Evolutionary conservation across 495 filamentous ascomycete species (phyloP), one percentile per base, ranked within the genome.

Genomic region (Pseudoneurospora amorphoporcata): DNA sequence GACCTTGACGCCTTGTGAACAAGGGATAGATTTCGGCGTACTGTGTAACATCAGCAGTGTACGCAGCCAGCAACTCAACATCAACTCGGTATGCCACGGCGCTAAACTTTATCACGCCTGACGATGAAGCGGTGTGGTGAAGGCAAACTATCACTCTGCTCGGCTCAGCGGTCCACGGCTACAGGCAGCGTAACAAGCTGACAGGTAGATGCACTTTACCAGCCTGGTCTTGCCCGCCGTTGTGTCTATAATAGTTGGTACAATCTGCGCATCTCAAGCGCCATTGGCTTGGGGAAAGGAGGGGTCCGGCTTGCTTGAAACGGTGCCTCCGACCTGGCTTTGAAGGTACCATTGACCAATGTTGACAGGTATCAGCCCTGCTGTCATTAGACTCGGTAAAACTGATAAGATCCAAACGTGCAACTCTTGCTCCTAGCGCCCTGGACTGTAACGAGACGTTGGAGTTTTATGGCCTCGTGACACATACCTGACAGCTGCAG

Each of bases 51-150:
- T 61, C 12, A 14, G 10, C 23, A 61, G 29, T 71, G 29, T 53
- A 68, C 14, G 23, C 37, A 42, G 35, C 71, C 42, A 83, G 53
- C 38, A 84, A 74, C 12, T 79, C 69, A 17, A 82, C 43, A 12
- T 7, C 23, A 19, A 61, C 23, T 61, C n/a, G 47, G 47, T 23
- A 58, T 58, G 47, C 47, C 29, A 61, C 23, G 47, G 23, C 23
- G 12, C 23, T 32, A 61, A 32, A 61, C 47, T 61, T 32, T 61
- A 32, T 32, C 23, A 61, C 12, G 23, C 47, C 23, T 29, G 23
- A 32, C 47, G 23, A 16, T 61, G 6, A 61, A 61, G 47, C 47
- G 23, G 47, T 61, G 23, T 61, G 23, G 32, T 32, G 47, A 32
- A 61, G 23, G 23, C 2, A 61, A 16, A 23, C 16, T 32, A 61